These are phyloP conservation scores for Alternaria ventricosa DNA, from an alignment of 2,329 filamentous ascomycete species.

Conservation along the genomic window DNA sequence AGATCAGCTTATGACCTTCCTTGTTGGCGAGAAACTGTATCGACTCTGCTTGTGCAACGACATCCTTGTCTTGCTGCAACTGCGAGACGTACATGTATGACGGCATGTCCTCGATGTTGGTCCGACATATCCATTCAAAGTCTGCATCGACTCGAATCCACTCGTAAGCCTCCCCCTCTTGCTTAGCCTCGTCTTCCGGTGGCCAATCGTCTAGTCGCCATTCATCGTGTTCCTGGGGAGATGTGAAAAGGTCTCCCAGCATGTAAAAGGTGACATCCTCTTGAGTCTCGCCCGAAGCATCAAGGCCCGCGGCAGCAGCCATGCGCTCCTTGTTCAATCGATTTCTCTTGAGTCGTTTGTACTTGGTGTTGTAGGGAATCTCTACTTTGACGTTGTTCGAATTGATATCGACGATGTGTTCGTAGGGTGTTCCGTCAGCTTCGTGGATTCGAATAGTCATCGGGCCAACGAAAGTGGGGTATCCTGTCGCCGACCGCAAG, in stretches of 20 bases:
- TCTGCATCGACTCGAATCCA: slow-evolving; percentile 99
- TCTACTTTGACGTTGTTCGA: slow-evolving; percentile 86
- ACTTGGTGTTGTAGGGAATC: slow-evolving; percentile 98
- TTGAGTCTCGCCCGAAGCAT: slow-evolving; percentile 66
- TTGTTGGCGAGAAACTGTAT: slow-evolving; percentile 75
- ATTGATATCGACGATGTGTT: slow-evolving; percentile 95
- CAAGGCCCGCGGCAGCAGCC: slow-evolving; percentile 67
- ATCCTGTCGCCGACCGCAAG: slow-evolving; percentile 72
- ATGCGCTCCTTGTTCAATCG: slow-evolving; percentile 80
- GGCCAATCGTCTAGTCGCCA: slow-evolving; percentile 93
- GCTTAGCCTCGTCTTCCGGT: slow-evolving; percentile 82
- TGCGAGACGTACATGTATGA: slow-evolving; percentile 99
- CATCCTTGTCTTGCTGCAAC: slow-evolving; percentile 93
- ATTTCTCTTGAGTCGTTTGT: slow-evolving; percentile 93
- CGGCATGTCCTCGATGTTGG: slow-evolving; percentile 77
- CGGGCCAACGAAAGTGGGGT: slow-evolving; percentile 87
- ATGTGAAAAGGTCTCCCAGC: slow-evolving; percentile 87
- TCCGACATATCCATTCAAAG: slow-evolving; percentile 95
- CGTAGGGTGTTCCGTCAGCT: slow-evolving; percentile 96
- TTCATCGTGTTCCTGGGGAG: slow-evolving; percentile 77
- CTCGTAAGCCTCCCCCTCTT: slow-evolving; percentile 96
- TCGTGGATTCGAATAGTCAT: slow-evolving; percentile 99
- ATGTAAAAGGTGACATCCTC: slow-evolving; percentile 89
- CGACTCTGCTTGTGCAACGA: slow-evolving; percentile 79
- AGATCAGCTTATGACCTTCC: slow-evolving; percentile 77